phyloP scores from a whole-genome alignment of 768 basidiomycete species.

The Mycena haematopus region DNA sequence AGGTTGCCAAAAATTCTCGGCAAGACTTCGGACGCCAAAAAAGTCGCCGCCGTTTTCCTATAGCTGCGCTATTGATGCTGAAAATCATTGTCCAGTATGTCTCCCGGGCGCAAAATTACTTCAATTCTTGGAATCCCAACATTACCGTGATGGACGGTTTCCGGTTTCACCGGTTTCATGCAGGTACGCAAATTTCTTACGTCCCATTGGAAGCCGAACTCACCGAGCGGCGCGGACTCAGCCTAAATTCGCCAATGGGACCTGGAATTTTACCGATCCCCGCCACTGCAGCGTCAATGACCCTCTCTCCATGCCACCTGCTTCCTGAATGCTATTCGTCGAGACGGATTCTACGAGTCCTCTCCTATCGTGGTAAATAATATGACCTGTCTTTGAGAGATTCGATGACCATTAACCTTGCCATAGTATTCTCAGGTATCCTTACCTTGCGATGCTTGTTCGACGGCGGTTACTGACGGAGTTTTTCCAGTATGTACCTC shows the following conservation, averaged over 20 bases:
- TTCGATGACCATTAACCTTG: neutral
- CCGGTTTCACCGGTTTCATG: constrained; percentile 62
- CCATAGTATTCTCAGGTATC: constrained; percentile 65
- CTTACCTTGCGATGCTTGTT: neutral
- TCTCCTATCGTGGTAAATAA: constrained; percentile 64
- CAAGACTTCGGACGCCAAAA: constrained; percentile 53
- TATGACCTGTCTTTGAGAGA: neutral
- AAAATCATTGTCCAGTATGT: constrained; percentile 48
- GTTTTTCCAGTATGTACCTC: constrained; percentile 63
- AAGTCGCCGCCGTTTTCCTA: constrained; percentile 52
- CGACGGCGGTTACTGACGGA: neutral
- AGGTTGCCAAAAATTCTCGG: constrained; percentile 64
- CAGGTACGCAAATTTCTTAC: constrained; percentile 46
- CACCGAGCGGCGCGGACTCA: constrained; percentile 31
- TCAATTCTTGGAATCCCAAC: constrained; percentile 66
- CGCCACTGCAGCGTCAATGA: constrained; percentile 71
- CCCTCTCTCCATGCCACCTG: constrained; percentile 61
- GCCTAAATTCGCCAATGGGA: constrained; percentile 62
- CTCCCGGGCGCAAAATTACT: constrained; percentile 59
- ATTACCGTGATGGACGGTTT: constrained; percentile 55
- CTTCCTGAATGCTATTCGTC: constrained; percentile 59
- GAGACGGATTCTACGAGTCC: constrained; percentile 71
- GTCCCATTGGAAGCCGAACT: neutral
- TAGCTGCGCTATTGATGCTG: neutral
- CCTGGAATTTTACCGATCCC: constrained; percentile 70